Percentiles rank a stretch among this genome's conserved stretches.
phyloP scores from a whole-genome alignment of 1,284 basidiomycete species.

The Meripilus lineatus region DNA sequence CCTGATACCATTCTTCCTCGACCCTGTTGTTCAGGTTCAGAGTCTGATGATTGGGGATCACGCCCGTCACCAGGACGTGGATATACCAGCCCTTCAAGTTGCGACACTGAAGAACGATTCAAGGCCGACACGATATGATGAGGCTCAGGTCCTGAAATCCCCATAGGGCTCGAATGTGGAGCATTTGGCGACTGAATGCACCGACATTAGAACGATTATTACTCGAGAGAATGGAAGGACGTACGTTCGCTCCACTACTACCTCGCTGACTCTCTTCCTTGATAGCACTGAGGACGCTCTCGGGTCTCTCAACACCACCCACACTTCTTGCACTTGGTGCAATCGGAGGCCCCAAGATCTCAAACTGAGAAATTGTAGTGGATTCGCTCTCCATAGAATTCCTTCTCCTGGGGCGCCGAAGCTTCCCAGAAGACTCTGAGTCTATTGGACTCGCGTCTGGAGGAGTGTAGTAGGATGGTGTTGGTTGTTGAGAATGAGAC shows the following conservation, averaged over 20 bases:
- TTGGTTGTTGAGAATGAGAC: constrained; percentile 6
- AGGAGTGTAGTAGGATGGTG: no score
- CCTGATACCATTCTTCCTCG: no score
- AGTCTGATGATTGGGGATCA: constrained; percentile 8
- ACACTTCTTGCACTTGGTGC: constrained; percentile 12
- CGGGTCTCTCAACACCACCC: constrained; percentile 18
- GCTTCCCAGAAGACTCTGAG: constrained; percentile 13
- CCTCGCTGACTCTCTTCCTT: constrained; percentile 24
- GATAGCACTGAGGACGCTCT: constrained; percentile 26
- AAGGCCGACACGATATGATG: constrained; percentile 1
- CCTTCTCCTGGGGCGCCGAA: constrained; percentile 24
- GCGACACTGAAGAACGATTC: no score
- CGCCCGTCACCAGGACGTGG: no score
- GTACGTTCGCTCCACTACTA: constrained; percentile 12
- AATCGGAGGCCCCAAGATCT: constrained; percentile 37
- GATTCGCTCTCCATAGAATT: constrained; percentile 38
- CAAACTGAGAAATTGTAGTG: constrained; percentile 44
- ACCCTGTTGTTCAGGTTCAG: constrained; percentile 2
- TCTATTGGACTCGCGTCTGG: no score
- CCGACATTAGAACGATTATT: constrained; percentile 1
- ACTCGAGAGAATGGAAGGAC: constrained; percentile 1
- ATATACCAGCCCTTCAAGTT: no score
- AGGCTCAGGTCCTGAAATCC: constrained; percentile 1
- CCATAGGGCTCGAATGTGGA: constrained; percentile 14
- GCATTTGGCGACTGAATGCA: constrained; percentile 13